Percentiles rank a stretch among this genome's conserved stretches.
Evolutionary conservation across 208 protist species (phyloP).

Genomic region (Entamoeba histolytica): DNA sequence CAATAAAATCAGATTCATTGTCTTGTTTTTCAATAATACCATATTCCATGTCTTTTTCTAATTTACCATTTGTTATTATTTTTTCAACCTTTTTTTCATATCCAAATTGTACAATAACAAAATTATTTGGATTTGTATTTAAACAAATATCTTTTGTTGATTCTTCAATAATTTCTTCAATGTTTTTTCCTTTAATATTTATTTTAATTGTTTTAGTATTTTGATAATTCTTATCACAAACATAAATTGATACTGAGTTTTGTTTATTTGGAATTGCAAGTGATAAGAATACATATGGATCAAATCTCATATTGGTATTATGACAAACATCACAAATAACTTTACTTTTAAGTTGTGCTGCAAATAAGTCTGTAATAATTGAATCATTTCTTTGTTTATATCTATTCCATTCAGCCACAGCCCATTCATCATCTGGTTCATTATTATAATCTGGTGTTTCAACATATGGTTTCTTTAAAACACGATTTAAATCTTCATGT

Average conservation of each 20-base stretch:
- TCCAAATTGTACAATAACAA: neutral
- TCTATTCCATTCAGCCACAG: constrained; percentile 18
- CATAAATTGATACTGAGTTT: neutral
- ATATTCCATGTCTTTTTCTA: neutral
- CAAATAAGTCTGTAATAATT: constrained; percentile 34
- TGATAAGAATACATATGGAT: constrained; percentile 25
- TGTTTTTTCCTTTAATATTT: neutral
- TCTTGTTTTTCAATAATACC: neutral
- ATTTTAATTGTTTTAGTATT: neutral
- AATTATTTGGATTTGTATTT: neutral
- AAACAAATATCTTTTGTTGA: neutral
- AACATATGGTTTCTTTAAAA: neutral
- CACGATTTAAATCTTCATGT: constrained; percentile 1
- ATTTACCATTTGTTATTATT: neutral
- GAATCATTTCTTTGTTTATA: constrained; percentile 29
- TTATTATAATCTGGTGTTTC: neutral
- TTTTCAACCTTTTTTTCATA: neutral
- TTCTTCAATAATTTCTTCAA: neutral
- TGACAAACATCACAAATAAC: constrained; percentile 26
- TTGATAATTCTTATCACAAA: neutral
- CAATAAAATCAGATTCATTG: neutral
- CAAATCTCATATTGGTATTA: constrained; percentile 32
- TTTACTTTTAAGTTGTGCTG: constrained; percentile 25
- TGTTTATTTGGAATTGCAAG: constrained; percentile 16
- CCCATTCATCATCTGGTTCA: constrained; percentile 15